These are phyloP conservation scores for Hanseniaspora meyeri DNA, from an alignment of 805 yeast genomes.

Conservation along the genomic window DNA sequence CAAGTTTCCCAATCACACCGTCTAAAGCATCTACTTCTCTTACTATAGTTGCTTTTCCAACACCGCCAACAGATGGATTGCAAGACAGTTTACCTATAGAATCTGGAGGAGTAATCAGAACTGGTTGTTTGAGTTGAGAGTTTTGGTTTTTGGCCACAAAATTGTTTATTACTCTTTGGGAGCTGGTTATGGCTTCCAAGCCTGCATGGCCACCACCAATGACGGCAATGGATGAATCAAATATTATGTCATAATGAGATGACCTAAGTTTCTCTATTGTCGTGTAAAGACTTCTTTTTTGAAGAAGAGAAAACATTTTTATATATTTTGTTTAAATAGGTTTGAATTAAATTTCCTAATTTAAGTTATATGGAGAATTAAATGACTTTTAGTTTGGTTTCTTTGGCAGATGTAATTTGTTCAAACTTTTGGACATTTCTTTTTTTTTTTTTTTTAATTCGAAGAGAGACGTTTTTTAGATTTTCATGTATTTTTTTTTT, in stretches of 20 bases:
- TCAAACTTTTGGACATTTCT: no score
- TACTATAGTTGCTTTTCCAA: slow-evolving; percentile 87
- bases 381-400: no score
- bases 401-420: no score
- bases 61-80: slow-evolving; percentile 96
- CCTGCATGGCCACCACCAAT: slow-evolving; percentile 99
- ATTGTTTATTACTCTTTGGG: slow-evolving; percentile 62
- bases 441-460: no score
- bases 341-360: no score
- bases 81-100: slow-evolving; percentile 93
- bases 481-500: no score
- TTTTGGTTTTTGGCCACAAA: slow-evolving; percentile 22
- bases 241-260: neutral
- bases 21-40: slow-evolving; percentile 93
- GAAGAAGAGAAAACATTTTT: neutral
- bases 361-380: no score
- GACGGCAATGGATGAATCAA: slow-evolving; percentile 36
- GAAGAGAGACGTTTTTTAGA: no score
- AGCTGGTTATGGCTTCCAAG: slow-evolving; percentile 88
- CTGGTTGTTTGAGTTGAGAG: slow-evolving; percentile 33
- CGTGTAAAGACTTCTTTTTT: neutral
- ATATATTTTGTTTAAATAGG: neutral
- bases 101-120: slow-evolving; percentile 61
- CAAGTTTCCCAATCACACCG: slow-evolving; percentile 77
- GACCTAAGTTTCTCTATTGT: neutral